These are phyloP conservation scores for Colletotrichum sp. DNA, from an alignment of 2,329 filamentous ascomycete species.

Conservation along the genomic window DNA sequence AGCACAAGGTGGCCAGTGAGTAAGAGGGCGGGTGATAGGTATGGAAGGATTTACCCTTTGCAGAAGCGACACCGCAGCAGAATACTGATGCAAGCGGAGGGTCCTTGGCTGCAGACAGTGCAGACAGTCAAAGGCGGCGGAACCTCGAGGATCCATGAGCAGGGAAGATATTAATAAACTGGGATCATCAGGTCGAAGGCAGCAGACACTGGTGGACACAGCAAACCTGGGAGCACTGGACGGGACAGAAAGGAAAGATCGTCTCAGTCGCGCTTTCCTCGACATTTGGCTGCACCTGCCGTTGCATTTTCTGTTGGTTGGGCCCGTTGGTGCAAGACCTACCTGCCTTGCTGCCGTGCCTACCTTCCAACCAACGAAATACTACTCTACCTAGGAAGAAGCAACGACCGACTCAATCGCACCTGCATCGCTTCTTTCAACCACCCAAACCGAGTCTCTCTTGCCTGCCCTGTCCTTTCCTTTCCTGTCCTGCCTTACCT, in stretches of 20 bases:
- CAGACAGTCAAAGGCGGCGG: neutral
- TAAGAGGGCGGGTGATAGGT: neutral
- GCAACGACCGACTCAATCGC: neutral
- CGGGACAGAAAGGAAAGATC: neutral
- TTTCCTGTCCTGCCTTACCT: neutral
- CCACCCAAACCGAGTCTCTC: neutral
- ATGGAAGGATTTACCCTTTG: neutral
- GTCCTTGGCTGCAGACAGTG: neutral
- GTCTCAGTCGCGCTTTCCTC: neutral
- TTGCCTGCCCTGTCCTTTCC: neutral
- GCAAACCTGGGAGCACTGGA: neutral
- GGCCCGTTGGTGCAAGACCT: neutral
- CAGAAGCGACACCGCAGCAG: neutral
- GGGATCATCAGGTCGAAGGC: neutral
- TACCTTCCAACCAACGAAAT: neutral
- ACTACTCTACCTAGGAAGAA: neutral
- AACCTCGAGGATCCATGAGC: neutral
- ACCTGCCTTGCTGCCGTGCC: neutral
- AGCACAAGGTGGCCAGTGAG: neutral
- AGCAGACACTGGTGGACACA: neutral
- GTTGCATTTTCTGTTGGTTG: neutral
- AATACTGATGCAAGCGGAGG: neutral
- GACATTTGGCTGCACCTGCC: neutral
- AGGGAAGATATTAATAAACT: neutral
- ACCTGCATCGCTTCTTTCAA: neutral